Base-by-base conservation (phyloP, 371 early-diverging fungal genomes). In the Mortierella sp. region DNA sequence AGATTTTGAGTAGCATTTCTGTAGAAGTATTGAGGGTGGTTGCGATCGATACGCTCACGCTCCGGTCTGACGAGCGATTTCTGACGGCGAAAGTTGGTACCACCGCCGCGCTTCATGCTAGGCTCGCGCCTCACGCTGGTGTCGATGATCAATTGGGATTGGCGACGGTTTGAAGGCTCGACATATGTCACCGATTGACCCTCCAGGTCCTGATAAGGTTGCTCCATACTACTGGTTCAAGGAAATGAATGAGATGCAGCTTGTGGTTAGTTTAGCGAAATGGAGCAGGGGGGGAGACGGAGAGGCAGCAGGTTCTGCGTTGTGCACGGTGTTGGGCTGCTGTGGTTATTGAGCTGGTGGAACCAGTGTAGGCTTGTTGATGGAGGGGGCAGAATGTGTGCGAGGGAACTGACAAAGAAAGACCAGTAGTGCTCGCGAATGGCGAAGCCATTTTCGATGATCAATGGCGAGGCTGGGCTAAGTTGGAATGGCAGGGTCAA, bases 31-130 rank as follows among this genome's bases (percentile, higher is more conserved):
- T 85, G 81, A 17, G 85, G 81, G 34, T 81, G 82, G 47, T 78
- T 82, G 41, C 79, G 80, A 63, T 85, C 85, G 16, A 84, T 81
- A 22, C 88, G 80, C 54, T 86, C 89, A 49, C 91, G 83, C 66
- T 90, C 92, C 34, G 92, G 90, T 44, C 91, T 82, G 41, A 90
- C 87, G 31, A 91, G 85, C 25, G 91, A 90, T 67, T 86, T 89
- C 62, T 83, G 83, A 45, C 88, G 83, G 22, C 65, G 64, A 22
- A 76, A 68, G 25, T 64, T 34, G 34, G 7, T 69, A 12, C 65
- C 34, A 25, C 57, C 9, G 73, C 76, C 21, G 31, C 63, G 70
- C 16, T 47, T 54, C 34, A 34, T 10, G 10, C 34, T 10, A n/a
- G n/a, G n/a, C n/a, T n/a, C n/a, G n/a, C n/a, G n/a, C n/a, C n/a